Conservation (phyloP, 306 rosid species). For the Hippophae gyantsensis region DNA sequence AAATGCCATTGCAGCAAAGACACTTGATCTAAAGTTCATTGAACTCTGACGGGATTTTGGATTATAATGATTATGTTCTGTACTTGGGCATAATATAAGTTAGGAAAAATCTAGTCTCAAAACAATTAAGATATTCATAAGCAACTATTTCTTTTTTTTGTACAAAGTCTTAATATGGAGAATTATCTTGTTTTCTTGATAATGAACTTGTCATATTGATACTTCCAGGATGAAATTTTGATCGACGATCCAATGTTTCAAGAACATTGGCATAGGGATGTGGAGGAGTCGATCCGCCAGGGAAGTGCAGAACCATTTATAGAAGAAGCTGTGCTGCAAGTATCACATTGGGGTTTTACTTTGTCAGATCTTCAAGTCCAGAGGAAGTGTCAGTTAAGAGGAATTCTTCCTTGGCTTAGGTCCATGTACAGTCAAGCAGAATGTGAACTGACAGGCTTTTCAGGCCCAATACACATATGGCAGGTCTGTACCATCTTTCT, state of each 20-base stretch:
- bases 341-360: constrained; percentile 79
- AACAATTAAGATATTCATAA: too few species aligned
- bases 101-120: too few species aligned
- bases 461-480: constrained; percentile 81
- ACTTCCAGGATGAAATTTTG: constrained; percentile 60
- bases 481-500: constrained; percentile 50
- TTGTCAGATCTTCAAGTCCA: constrained; percentile 63
- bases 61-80: too few species aligned
- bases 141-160: too few species aligned
- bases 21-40: too few species aligned
- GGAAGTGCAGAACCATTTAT: constrained; percentile 50
- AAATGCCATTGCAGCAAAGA: too few species aligned
- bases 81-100: too few species aligned
- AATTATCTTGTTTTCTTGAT: background rate
- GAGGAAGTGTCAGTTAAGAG: constrained; percentile 54
- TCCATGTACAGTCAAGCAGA: constrained; percentile 69
- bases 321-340: constrained; percentile 79
- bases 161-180: too few species aligned
- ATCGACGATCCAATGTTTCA: constrained; percentile 55
- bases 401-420: constrained; percentile 77
- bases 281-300: constrained; percentile 92
- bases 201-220: constrained; percentile 5
- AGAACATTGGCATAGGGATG: constrained; percentile 61
- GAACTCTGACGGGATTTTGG: too few species aligned
- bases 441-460: constrained; percentile 75